Base-by-base conservation (phyloP, 345 rosid genomes). In the Murraya koenigii region DNA sequence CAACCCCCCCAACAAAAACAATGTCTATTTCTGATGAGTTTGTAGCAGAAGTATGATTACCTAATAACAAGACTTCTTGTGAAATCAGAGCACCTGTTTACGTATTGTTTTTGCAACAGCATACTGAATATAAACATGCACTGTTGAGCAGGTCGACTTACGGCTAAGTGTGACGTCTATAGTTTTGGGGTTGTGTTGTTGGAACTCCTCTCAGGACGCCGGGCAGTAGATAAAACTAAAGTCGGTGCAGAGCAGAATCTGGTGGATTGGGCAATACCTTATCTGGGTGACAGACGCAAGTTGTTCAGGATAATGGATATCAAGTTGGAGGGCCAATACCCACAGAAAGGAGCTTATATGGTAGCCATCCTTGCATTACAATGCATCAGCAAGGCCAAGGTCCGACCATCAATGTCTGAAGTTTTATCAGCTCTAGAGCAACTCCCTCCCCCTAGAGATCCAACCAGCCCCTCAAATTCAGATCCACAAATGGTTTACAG, bases 221-320 rank as follows among this genome's bases (percentile, higher is more conserved):
- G 81, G 25, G 89, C 88, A 41, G 75, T 88, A 33, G 94, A 90
- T 60, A 81, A 38, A 67, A 72, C 89, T 66, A 87, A 85, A 75
- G 87, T 84, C 0, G 91, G 92, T 62, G 75, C 63, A 25, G 92
- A 91, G 68, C 86, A 83, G 73, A 89, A 89, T 72, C 94, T 94
- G 9, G 97, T 94, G 54, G 90, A 91, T 25, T 92, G 97, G 97
- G 94, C 92, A 8, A 84, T 77, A 76, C 95, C 95, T 0, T 87
- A 86, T 87, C 82, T 94, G 69, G 85, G 87, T 7, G 90, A 89
- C 55, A 86, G 80, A 72, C 85, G 94, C 66, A 86, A 87, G 83
- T 68, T 93, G 67, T 90, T 87, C 74, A 86, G 95, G 30, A 80
- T 94, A 32, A 90, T 93, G 90, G 97, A 94, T 75, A 85, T 90